Percentiles rank a stretch among this genome's conserved stretches.
Conservation (phyloP, 2,329 filamentous ascomycete genomes). For the Aspergillus ruber region DNA sequence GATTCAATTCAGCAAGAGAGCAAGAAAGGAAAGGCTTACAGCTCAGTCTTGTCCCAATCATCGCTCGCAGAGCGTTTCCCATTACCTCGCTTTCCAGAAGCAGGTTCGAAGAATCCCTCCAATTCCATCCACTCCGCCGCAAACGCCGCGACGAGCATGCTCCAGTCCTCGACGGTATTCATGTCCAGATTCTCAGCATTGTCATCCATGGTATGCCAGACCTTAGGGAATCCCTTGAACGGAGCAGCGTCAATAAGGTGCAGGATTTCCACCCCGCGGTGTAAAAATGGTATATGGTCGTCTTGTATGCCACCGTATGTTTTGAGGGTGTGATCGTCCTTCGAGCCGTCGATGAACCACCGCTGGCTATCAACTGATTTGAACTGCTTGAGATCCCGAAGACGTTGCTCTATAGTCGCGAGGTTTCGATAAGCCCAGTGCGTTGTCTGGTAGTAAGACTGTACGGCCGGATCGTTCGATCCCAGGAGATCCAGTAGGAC, state of each 20-base stretch:
- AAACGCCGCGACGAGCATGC: constrained; percentile 75
- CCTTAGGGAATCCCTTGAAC: constrained; percentile 56
- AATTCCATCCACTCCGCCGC: constrained; percentile 89
- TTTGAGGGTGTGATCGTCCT: constrained; percentile 45
- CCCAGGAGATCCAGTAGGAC: constrained; percentile 88
- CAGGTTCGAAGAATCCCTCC: constrained; percentile 45
- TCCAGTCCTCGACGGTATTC: constrained; percentile 79
- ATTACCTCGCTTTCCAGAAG: not conserved
- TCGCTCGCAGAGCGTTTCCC: not conserved
- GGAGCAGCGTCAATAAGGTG: constrained; percentile 74
- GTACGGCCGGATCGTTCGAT: constrained; percentile 59
- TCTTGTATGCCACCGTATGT: constrained; percentile 58
- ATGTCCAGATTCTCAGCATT: constrained; percentile 78
- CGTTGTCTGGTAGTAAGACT: constrained; percentile 81
- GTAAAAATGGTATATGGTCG: constrained; percentile 88
- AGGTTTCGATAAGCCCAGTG: constrained; percentile 88
- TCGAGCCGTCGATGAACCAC: constrained; percentile 64
- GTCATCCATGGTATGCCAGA: constrained; percentile 84
- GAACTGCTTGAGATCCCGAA: constrained; percentile 61
- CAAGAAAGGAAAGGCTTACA: constrained; percentile 30
- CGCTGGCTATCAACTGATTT: constrained; percentile 47
- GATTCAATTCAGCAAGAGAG: not conserved
- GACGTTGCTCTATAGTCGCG: constrained; percentile 64
- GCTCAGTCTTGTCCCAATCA: constrained; percentile 28
- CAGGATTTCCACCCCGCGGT: constrained; percentile 75